phyloP scores from a whole-genome alignment of 306 rosid species.

The Calophaca sinica region DNA sequence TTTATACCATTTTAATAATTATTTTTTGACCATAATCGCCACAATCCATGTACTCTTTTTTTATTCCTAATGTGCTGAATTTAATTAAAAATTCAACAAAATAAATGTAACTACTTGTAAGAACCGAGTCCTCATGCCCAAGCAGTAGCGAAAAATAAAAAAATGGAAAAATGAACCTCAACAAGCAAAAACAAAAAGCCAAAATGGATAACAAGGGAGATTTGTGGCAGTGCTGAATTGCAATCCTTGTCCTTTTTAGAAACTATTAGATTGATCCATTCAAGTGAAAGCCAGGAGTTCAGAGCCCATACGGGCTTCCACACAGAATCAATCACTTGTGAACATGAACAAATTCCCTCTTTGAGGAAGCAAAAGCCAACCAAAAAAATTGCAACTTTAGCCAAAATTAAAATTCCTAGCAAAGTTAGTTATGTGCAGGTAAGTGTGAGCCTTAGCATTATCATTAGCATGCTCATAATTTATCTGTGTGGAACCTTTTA shows the following conservation, averaged over 20 bases:
- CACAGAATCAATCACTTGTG: conserved; percentile 22
- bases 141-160: neutral
- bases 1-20: no score
- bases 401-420: conserved; percentile 45
- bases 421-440: conserved; percentile 9
- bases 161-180: neutral
- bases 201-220: conserved; percentile 47
- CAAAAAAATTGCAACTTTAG: conserved; percentile 7
- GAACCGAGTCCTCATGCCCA: no score
- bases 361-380: conserved; percentile 25
- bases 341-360: conserved; percentile 3
- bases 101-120: no score
- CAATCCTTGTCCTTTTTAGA: conserved; percentile 21
- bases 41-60: no score
- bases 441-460: conserved; percentile 59
- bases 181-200: neutral
- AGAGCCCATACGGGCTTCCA: conserved; percentile 25
- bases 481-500: conserved; percentile 60
- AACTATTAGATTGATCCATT: conserved; percentile 16
- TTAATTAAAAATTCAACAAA: no score
- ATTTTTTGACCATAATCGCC: no score
- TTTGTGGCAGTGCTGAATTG: conserved; percentile 43
- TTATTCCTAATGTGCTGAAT: no score
- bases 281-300: conserved; percentile 4
- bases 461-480: conserved; percentile 45